Evolutionary conservation across 2,329 filamentous ascomycete species (phyloP), one percentile per base, ranked within the genome.

Genomic region (Aspergillus nomiae): DNA sequence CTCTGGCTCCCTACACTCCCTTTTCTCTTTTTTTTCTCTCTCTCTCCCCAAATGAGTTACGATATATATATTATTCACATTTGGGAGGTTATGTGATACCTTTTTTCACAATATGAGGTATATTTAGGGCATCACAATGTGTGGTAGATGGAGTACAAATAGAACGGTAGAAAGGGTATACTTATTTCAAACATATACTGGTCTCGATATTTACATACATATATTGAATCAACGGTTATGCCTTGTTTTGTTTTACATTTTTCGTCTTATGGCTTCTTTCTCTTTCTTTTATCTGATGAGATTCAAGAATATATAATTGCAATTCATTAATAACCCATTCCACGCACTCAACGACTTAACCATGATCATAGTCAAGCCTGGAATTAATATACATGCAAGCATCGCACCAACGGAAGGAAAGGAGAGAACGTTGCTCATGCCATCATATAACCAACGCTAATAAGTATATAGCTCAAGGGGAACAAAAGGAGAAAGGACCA

Each of bases 331-430:
- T 41, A 21, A 54, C 32, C 36, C 48, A 36, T 53, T 34, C 48
- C 46, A 24, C 30, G 45, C 34, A 26, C 48, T 54, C 50, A 41
- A 53, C 51, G 26, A 41, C 53, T 50, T 36, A 62, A 51, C 8
- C 26, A 50, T 30, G 53, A 62, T 60, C 51, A 36, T 36, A 64
- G 30, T 38, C 63, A 65, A 45, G 56, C 59, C 56, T 61, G 61
- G 58, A 36, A 48, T 19, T 69, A 71, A 63, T 64, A 59, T 71
- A 69, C 66, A 71, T 58, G 16, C 21, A 36, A 36, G 59, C 59
- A 65, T 54, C 59, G 60, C 32, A 61, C 56, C 50, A n/a, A 51
- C 19, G 51, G 26, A 50, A 36, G 28, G 56, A 32, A 50, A 36
- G 26, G 48, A 60, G 38, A 57, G 58, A 60, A 24, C 21, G n/a